These are phyloP conservation scores for Rutidosis leptorrhynchoides DNA, from an alignment of 129 eudicot genomes.

Conservation along the genomic window DNA sequence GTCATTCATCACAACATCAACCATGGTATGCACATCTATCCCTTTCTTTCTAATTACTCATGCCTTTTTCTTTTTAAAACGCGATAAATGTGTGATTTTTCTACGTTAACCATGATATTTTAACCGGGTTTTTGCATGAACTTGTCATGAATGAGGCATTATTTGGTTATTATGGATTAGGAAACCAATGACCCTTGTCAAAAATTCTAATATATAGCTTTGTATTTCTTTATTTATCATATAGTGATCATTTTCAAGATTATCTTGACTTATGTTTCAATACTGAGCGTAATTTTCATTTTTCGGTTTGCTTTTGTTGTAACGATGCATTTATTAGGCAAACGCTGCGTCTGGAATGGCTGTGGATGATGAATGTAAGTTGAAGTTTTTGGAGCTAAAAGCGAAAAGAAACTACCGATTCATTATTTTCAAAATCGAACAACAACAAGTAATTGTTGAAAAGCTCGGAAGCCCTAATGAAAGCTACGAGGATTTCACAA, in stretches of 20 bases:
- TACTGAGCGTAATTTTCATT: neutral
- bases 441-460: constrained; percentile 73
- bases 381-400: constrained; percentile 70
- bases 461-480: constrained; percentile 67
- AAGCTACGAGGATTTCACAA: constrained; percentile 74
- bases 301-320: constrained; percentile 13
- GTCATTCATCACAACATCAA: constrained; percentile 24
- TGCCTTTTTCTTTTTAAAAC: neutral
- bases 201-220: neutral
- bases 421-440: constrained; percentile 62
- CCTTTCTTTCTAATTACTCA: neutral
- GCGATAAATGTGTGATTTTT: neutral
- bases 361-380: constrained; percentile 83
- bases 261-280: neutral
- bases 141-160: neutral
- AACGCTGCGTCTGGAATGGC: constrained; percentile 86
- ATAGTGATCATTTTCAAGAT: neutral
- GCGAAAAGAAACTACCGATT: constrained; percentile 71
- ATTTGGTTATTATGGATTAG: no score
- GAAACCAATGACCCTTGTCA: neutral
- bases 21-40: constrained; percentile 34
- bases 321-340: constrained; percentile 48
- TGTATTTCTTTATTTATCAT: neutral
- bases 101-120: no score
- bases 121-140: constrained; percentile 13